Percentiles rank a stretch among this genome's conserved stretches.
These are phyloP conservation scores for Corynascus novoguineensis DNA, from an alignment of 495 filamentous ascomycete genomes.

Conservation along the genomic window DNA sequence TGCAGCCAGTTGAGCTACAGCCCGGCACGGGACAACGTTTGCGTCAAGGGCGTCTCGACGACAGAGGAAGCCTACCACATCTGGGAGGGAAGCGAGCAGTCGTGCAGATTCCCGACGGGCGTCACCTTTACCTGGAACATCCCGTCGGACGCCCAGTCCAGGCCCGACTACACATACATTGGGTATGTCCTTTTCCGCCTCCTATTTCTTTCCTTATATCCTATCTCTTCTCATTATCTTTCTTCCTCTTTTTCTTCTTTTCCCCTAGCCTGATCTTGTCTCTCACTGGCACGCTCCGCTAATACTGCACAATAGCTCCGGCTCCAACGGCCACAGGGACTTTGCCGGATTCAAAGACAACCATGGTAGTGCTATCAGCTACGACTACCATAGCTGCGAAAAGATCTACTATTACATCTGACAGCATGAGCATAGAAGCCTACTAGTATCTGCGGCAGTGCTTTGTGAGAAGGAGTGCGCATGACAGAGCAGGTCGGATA, in stretches of 20 bases:
- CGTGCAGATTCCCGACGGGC: constrained; percentile 13
- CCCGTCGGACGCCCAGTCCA: constrained; percentile 10
- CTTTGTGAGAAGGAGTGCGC: too few species aligned
- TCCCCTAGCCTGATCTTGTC: too few species aligned
- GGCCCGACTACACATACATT: constrained; percentile 10
- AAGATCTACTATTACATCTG: constrained; percentile 6
- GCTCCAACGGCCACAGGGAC: constrained; percentile 9
- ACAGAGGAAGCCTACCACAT: background rate
- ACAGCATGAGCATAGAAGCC: background rate
- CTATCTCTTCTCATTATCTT: background rate
- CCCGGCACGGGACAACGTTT: constrained; percentile 5
- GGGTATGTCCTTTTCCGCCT: too few species aligned
- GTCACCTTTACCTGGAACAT: constrained; percentile 19
- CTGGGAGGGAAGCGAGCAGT: constrained; percentile 12
- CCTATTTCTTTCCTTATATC: background rate
- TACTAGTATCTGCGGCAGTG: background rate
- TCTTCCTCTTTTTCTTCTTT: background rate
- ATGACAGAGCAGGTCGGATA: too few species aligned
- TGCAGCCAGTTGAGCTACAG: constrained; percentile 2
- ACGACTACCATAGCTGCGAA: background rate
- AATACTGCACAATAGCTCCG: constrained; percentile 4
- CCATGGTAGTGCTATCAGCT: background rate
- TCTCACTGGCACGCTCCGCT: too few species aligned
- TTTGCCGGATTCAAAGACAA: constrained; percentile 12
- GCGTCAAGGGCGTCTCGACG: background rate